Percentiles rank a stretch among this genome's conserved stretches.
Evolutionary conservation across 1,139 yeast species (phyloP).

Genomic region (Candida sanyaensis): DNA sequence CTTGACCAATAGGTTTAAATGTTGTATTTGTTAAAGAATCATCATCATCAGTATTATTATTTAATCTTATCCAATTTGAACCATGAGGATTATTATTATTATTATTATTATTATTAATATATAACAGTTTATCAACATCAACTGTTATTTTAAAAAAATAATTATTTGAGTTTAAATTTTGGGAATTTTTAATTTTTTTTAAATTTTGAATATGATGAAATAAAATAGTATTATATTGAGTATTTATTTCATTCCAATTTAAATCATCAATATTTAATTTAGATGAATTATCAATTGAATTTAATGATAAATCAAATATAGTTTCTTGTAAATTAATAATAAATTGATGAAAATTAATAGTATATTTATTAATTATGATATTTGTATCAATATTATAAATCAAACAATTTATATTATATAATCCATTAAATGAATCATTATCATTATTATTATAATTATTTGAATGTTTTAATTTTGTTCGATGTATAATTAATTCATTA

Average conservation of each 20-base stretch:
- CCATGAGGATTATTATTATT: neutral
- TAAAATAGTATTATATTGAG: conserved; percentile 32
- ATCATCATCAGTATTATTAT: neutral
- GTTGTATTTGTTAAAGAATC: conserved; percentile 9
- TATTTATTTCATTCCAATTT: conserved; percentile 35
- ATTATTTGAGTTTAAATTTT: conserved; percentile 9
- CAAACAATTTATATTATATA: conserved; percentile 13
- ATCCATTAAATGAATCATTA: conserved; percentile 3
- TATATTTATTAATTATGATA: conserved; percentile 24
- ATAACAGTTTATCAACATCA: conserved; percentile 27
- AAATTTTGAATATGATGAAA: conserved; percentile 34
- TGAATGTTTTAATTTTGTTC: conserved; percentile 7
- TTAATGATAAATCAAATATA: conserved; percentile 8
- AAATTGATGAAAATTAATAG: conserved; percentile 29
- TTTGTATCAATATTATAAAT: conserved; percentile 25
- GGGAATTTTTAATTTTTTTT: conserved; percentile 6
- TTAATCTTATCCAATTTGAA: conserved; percentile 27
- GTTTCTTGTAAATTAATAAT: conserved; percentile 16
- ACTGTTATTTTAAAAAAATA: conserved; percentile 32
- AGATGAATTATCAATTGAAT: conserved; percentile 9
- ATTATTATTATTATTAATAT: no score
- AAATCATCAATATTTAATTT: conserved; percentile 25
- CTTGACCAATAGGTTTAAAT: conserved; percentile 33
- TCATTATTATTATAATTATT: no score
- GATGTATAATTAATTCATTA: conserved; percentile 12